Base-by-base conservation (phyloP, 257 asterid species). In the Paulownia fortunei region DNA sequence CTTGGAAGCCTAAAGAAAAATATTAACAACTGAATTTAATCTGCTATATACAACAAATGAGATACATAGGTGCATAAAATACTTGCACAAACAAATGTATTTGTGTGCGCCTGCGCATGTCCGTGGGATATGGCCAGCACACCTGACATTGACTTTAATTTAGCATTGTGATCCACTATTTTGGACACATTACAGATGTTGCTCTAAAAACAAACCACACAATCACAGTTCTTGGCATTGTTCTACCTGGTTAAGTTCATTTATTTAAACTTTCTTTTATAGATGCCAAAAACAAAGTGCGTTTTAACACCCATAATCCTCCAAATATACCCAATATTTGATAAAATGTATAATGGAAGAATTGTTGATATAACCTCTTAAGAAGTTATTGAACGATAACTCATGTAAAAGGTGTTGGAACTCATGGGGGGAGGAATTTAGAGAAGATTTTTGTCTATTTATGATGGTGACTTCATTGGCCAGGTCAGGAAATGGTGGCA, bases 1-100 rank as follows among this genome's bases (percentile, higher is more conserved):
- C 21, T 30, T 19, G 76, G 75, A 72, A 72, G 30, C 72, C 86
- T 82, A 78, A 46, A 64, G 63, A 56, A 51, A 19, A 66, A 23
- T 0, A n/a, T 19, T 46, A 24, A 21, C 2, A 11, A 32, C 3
- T 49, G 44, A 46, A 70, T 27, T 77, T 23, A 70, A 61, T 51
- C 19, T 32, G 49, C 0, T 69, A 58, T 27, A 6, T 1, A 69
- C 44, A n/a, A 23, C 11, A 49, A 51, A 52, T 15, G 19, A 36
- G 30, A 64, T 32, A 23, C 37, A 42, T 16, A 23, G 3, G 19
- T 19, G 15, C 72, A 49, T 27, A 37, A 9, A 52, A 62, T 62
- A 62, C n/a, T 11, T 34, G 55, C 30, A 56, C 68, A 58, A 39
- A 46, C 23, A 56, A 39, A 41, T 24, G 21, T 13, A 73, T 9